Conservation (phyloP, 192 early-diverging fungal genomes). For the Obelidium mucronatum region DNA sequence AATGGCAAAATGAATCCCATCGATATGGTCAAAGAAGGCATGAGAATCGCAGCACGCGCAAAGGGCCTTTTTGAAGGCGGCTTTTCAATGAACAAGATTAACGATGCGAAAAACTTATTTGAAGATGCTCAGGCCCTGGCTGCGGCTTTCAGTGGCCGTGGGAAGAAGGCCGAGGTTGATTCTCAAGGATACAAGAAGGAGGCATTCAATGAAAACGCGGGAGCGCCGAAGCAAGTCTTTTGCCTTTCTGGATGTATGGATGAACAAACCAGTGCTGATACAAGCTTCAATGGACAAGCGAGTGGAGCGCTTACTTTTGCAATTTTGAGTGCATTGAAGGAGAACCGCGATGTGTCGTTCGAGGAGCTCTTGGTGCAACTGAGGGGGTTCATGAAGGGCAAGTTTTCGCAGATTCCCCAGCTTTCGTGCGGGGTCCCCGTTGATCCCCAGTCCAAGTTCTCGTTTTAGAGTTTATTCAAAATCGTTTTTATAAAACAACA, state of each 20-base stretch:
- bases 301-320: conserved; percentile 66
- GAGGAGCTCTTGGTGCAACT: too few relatives aligned
- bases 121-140: conserved; percentile 6
- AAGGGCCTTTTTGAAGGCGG: neutral
- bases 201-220: too few relatives aligned
- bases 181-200: too few relatives aligned
- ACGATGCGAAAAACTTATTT: conserved; percentile 9
- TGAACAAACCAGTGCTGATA: too few relatives aligned
- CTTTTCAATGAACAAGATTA: conserved; percentile 14
- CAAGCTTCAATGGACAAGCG: conserved; percentile 55
- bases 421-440: too few relatives aligned
- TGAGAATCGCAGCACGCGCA: neutral
- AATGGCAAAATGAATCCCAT: conserved; percentile 25
- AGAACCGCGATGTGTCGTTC: too few relatives aligned
- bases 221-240: neutral
- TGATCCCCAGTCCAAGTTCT: too few relatives aligned
- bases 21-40: conserved; percentile 15
- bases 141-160: neutral
- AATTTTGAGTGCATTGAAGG: conserved; percentile 54
- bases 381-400: too few relatives aligned
- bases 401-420: too few relatives aligned
- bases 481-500: too few relatives aligned
- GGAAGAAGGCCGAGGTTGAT: neutral
- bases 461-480: too few relatives aligned
- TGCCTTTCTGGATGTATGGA: conserved; percentile 64